A percentile compares a stretch with the other conserved stretches of the same genome.
Conservation (phyloP, 2,329 filamentous ascomycete genomes). For the Alternaria tenuissima region DNA sequence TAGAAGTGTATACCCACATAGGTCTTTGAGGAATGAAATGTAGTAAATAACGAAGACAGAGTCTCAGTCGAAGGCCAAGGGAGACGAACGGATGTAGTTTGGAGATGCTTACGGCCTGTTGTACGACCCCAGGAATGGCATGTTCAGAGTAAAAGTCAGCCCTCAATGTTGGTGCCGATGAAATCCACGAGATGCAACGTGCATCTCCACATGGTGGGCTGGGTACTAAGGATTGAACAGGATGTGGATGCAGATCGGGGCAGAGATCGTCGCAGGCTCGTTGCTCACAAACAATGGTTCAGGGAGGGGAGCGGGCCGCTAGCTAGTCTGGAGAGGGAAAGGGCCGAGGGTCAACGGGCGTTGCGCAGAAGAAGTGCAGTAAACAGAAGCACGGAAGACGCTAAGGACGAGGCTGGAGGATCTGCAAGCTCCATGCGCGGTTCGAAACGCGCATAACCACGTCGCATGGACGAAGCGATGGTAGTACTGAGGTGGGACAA, state of each 20-base stretch:
- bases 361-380: constrained; percentile 3
- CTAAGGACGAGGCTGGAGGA: not conserved
- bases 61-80: not conserved
- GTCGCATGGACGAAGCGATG: constrained; percentile 4
- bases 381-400: not conserved
- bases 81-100: not conserved
- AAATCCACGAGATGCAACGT: not conserved
- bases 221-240: not conserved
- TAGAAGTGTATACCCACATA: not conserved
- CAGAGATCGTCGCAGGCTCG: constrained; percentile 5
- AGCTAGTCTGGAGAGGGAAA: constrained; percentile 12
- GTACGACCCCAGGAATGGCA: not conserved
- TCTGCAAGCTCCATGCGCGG: constrained; percentile 9
- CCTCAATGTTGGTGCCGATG: too few species aligned
- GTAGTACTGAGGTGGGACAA: not conserved
- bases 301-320: constrained; percentile 15
- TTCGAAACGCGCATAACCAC: not conserved
- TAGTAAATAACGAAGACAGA: not conserved
- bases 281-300: constrained; percentile 2
- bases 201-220: not conserved
- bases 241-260: constrained; percentile 1
- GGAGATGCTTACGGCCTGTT: not conserved
- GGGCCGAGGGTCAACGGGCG: constrained; percentile 4
- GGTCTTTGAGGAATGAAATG: not conserved
- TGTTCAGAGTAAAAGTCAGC: not conserved